A percentile compares a stretch with the other conserved stretches of the same genome.
Evolutionary conservation across 2,329 filamentous ascomycete species (phyloP).

Genomic region (Fusarium annulatum): DNA sequence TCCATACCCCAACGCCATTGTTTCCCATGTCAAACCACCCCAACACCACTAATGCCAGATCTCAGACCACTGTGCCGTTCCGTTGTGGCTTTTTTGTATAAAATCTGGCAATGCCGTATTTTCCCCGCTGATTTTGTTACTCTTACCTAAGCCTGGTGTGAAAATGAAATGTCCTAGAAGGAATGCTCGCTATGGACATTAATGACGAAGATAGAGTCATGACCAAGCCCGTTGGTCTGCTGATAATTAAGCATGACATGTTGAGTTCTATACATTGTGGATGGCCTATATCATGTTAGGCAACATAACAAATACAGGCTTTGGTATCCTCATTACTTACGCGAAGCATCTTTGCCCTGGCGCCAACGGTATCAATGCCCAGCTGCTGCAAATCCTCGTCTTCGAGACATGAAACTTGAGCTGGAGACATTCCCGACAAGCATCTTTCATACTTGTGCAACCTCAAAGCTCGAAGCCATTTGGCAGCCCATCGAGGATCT

Average conservation of each 20-base stretch:
- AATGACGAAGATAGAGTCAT: not conserved
- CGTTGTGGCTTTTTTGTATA: not conserved
- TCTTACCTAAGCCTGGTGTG: not conserved
- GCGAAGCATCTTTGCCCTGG: constrained; percentile 42
- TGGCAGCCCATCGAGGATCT: constrained; percentile 41
- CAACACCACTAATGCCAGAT: constrained; percentile 34
- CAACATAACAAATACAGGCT: not conserved
- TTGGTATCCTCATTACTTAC: constrained; percentile 19
- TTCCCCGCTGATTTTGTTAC: not conserved
- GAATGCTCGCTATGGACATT: not conserved
- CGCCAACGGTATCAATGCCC: constrained; percentile 43
- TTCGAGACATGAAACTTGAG: constrained; percentile 29
- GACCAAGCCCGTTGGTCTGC: constrained; percentile 20
- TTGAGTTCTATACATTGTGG: constrained; percentile 26
- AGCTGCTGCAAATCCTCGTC: constrained; percentile 39
- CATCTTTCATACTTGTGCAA: constrained; percentile 44
- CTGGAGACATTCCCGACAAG: constrained; percentile 37
- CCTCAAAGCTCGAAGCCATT: constrained; percentile 43
- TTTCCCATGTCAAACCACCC: constrained; percentile 34
- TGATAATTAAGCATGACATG: not conserved
- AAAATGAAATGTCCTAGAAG: constrained; percentile 1
- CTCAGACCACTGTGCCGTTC: constrained; percentile 21
- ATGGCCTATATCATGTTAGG: constrained; percentile 37
- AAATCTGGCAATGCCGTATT: not conserved
- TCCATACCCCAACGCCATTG: constrained; percentile 29